Percentiles rank a stretch among this genome's conserved stretches.
Conservation (phyloP, 805 yeast species). For the Maudiozyma pseudohumilis region DNA sequence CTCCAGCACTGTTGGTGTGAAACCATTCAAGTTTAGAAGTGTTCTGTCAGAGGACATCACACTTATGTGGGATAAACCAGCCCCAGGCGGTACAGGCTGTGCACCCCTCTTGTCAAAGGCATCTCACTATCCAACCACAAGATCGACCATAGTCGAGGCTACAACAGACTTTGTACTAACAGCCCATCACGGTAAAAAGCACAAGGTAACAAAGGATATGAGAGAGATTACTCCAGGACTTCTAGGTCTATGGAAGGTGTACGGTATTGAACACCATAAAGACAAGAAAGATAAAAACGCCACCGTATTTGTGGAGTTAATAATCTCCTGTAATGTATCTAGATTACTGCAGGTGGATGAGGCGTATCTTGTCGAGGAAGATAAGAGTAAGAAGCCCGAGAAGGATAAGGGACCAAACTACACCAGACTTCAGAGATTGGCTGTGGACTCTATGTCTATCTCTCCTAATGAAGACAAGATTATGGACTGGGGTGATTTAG, state of each 20-base stretch:
- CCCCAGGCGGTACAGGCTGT: slow-evolving; percentile 69
- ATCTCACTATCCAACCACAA: slow-evolving; percentile 84
- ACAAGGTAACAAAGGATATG: background rate
- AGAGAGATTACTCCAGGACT: slow-evolving; percentile 22
- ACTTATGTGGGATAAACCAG: slow-evolving; percentile 70
- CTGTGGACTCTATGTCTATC: slow-evolving; percentile 47
- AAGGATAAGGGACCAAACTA: background rate
- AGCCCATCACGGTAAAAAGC: slow-evolving; percentile 1
- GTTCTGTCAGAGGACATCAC: background rate
- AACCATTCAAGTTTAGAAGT: slow-evolving; percentile 48
- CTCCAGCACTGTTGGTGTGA: background rate
- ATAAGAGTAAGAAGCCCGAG: background rate
- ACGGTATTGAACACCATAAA: slow-evolving; percentile 50
- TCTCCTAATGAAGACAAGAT: slow-evolving; percentile 48
- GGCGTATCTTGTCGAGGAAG: slow-evolving; percentile 86
- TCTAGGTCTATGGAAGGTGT: slow-evolving; percentile 65
- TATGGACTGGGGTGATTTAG: slow-evolving; percentile 62
- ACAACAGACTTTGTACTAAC: slow-evolving; percentile 67
- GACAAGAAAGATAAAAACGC: background rate
- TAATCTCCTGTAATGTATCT: slow-evolving; percentile 88
- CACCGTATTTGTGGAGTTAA: slow-evolving; percentile 22
- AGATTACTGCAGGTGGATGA: slow-evolving; percentile 88
- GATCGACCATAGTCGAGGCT: slow-evolving; percentile 87
- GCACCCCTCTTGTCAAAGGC: slow-evolving; percentile 95
- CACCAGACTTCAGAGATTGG: slow-evolving; percentile 3